These are phyloP conservation scores for Jaapia argillacea DNA, from an alignment of 768 basidiomycete species.

Conservation along the genomic window DNA sequence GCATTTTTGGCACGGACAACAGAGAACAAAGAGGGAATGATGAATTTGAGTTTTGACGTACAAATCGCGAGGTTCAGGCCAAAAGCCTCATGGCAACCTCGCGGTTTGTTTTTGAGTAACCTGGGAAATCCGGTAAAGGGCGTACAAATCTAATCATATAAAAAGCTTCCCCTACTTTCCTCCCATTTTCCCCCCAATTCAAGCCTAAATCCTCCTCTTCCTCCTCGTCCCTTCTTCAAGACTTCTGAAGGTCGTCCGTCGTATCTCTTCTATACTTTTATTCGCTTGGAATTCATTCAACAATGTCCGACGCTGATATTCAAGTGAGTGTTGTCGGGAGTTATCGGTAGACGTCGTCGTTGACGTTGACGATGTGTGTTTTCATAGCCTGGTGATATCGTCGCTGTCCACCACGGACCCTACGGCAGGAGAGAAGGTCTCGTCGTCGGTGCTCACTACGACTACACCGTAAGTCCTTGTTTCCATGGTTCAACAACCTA, in stretches of 20 bases:
- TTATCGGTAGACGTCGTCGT: too few relatives aligned
- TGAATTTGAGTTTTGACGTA: too few relatives aligned
- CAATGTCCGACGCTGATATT: too few relatives aligned
- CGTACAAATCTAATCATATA: slow-evolving; percentile 41
- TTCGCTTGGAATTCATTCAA: too few relatives aligned
- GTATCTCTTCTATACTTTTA: too few relatives aligned
- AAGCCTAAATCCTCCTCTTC: slow-evolving; percentile 7
- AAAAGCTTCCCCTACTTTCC: slow-evolving; percentile 21
- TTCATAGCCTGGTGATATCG: slow-evolving; percentile 66
- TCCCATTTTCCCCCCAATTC: slow-evolving; percentile 15
- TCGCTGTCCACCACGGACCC: slow-evolving; percentile 57
- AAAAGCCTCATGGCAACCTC: slow-evolving; percentile 35
- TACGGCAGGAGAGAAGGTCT: slow-evolving; percentile 68
- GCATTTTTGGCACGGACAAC: too few relatives aligned
- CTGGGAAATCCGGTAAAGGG: slow-evolving; percentile 11
- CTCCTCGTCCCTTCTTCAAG: slow-evolving; percentile 9
- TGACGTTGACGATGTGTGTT: too few relatives aligned
- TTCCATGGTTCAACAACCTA: not conserved
- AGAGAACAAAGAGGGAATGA: too few relatives aligned
- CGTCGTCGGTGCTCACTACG: slow-evolving; percentile 66
- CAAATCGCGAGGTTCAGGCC: too few relatives aligned
- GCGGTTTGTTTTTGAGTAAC: slow-evolving; percentile 27
- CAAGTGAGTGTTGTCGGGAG: too few relatives aligned
- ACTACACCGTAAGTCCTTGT: slow-evolving; percentile 45
- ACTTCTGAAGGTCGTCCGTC: slow-evolving; percentile 5